phyloP scores from a whole-genome alignment of 441 rosid species.

The Brassica balearica region DNA sequence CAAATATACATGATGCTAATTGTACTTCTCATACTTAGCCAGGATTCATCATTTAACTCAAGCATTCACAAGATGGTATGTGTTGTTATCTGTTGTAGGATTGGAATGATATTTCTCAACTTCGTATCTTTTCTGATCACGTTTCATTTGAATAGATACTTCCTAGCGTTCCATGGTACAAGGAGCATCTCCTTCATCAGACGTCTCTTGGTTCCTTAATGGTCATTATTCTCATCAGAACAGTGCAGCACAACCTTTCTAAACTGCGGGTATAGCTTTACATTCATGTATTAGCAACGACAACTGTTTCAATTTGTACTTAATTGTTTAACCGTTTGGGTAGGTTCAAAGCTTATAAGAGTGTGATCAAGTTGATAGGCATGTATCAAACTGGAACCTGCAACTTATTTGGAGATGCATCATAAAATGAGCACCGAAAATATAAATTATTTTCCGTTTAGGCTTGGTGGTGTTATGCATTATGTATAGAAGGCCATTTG shows the following conservation, averaged over 20 bases:
- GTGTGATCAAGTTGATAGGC: constrained; percentile 2
- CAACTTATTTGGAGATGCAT: constrained; percentile 15
- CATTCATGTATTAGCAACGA: constrained; percentile 8
- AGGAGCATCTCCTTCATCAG: constrained; percentile 95
- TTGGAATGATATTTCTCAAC: constrained; percentile 20
- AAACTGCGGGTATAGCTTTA: constrained; percentile 89
- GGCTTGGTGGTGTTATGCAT: constrained; percentile 9
- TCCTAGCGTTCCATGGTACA: constrained; percentile 95
- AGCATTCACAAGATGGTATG: constrained; percentile 95
- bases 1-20: constrained; percentile 98
- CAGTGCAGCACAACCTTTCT: constrained; percentile 95
- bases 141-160: constrained; percentile 60
- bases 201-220: constrained; percentile 96
- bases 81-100: constrained; percentile 8
- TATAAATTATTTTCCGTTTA: constrained; percentile 11
- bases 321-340: constrained; percentile 21
- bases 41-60: constrained; percentile 94
- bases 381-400: constrained; percentile 13
- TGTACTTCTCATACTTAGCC: constrained; percentile 95
- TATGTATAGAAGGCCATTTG: background rate
- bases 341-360: constrained; percentile 20
- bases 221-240: constrained; percentile 95
- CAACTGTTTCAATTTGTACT: background rate
- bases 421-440: background rate
- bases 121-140: constrained; percentile 32